phyloP scores from a whole-genome alignment of 148 eudicot genomes.

The Chenopodium album region DNA sequence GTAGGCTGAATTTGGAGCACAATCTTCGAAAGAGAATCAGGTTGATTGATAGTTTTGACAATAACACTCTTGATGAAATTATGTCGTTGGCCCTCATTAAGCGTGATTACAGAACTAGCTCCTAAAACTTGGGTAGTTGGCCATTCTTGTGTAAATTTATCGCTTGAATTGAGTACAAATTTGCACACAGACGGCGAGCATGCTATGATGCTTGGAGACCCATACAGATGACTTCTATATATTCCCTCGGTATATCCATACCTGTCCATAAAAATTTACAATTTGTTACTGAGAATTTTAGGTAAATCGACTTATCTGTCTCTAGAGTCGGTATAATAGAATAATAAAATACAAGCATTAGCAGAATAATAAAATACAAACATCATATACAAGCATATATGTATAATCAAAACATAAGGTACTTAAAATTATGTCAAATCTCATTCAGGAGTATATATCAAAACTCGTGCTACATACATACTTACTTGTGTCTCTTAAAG shows the following conservation, averaged over 20 bases:
- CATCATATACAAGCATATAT: too few relatives aligned
- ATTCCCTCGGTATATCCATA: slow-evolving; percentile 47
- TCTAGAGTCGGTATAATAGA: too few relatives aligned
- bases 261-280: slow-evolving; percentile 24
- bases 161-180: slow-evolving; percentile 33
- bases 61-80: slow-evolving; percentile 32
- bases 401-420: too few relatives aligned
- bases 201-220: slow-evolving; percentile 46
- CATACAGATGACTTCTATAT: slow-evolving; percentile 45
- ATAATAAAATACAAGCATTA: too few relatives aligned
- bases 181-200: slow-evolving; percentile 42
- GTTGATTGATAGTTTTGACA: slow-evolving; percentile 35
- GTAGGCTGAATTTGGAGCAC: slow-evolving; percentile 16
- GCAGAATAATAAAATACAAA: too few relatives aligned
- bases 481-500: slow-evolving; percentile 35
- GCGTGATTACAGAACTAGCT: slow-evolving; percentile 30
- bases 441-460: too few relatives aligned
- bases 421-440: too few relatives aligned
- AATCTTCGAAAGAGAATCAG: slow-evolving; percentile 35
- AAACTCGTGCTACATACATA: background rate
- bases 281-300: too few relatives aligned
- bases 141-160: slow-evolving; percentile 36
- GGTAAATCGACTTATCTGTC: too few relatives aligned
- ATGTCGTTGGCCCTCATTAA: slow-evolving; percentile 36
- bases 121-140: slow-evolving; percentile 42